Conservation (phyloP, 257 asterid species). For the Gentiana straminea region DNA sequence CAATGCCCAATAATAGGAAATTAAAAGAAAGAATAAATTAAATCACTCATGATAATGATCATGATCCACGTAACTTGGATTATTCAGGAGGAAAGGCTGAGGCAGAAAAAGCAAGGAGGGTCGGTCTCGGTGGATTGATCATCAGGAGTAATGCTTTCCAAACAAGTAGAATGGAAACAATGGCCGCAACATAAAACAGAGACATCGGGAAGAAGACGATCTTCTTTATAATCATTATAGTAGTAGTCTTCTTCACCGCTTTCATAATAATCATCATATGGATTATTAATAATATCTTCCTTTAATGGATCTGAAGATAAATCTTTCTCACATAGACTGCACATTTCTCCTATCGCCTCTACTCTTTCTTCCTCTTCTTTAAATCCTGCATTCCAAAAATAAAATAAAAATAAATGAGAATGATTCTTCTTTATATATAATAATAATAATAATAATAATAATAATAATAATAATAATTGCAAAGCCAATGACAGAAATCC, state of each 20-base stretch:
- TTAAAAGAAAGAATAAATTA: too few species aligned
- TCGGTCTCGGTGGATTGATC: conserved; percentile 7
- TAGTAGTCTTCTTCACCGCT: not conserved
- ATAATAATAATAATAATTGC: too few species aligned
- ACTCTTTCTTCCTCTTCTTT: too few species aligned
- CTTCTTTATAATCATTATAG: not conserved
- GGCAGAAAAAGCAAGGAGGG: conserved; percentile 17
- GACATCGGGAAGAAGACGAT: conserved; percentile 8
- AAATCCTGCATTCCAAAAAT: too few species aligned
- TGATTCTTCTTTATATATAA: too few species aligned
- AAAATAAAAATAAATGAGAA: too few species aligned
- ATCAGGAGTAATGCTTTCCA: conserved; percentile 7
- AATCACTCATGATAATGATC: too few species aligned
- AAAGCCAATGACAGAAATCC: too few species aligned
- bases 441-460: too few species aligned
- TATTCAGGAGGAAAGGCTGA: conserved; percentile 10
- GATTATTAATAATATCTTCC: not conserved
- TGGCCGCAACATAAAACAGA: conserved; percentile 24
- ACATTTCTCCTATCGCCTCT: not conserved
- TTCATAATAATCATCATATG: not conserved
- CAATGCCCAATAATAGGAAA: too few species aligned
- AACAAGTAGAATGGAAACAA: conserved; percentile 16
- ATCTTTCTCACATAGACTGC: conserved; percentile 10
- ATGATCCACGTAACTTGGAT: too few species aligned
- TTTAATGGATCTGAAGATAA: not conserved